phyloP scores from a whole-genome alignment of 768 basidiomycete genomes.

The Paxillus ammoniavirescens region DNA sequence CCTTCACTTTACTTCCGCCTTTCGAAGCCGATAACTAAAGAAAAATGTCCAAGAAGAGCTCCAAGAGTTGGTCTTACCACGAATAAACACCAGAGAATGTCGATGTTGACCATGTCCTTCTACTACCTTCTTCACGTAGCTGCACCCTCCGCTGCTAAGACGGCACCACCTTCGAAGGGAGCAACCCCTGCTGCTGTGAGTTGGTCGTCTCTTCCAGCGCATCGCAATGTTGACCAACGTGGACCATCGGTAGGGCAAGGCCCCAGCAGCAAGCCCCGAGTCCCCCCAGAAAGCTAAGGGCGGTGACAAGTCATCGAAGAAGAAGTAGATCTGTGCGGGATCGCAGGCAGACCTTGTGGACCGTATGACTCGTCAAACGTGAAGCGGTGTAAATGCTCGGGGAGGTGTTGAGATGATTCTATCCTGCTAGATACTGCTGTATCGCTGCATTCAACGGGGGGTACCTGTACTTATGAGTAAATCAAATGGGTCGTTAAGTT shows the following conservation, averaged over 20 bases:
- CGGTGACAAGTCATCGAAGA: slow-evolving; percentile 27
- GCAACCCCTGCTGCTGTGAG: slow-evolving; percentile 17
- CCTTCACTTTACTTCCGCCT: not conserved
- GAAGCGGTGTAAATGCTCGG: not conserved
- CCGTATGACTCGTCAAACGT: slow-evolving; percentile 3
- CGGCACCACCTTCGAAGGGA: slow-evolving; percentile 20
- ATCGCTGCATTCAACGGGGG: not conserved
- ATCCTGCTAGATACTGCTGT: not conserved
- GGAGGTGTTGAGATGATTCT: not conserved
- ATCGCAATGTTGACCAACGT: not conserved
- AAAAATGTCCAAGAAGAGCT: slow-evolving; percentile 23
- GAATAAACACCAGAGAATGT: not conserved
- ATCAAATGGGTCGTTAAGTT: not conserved
- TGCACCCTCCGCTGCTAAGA: slow-evolving; percentile 15
- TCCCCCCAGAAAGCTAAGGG: slow-evolving; percentile 28
- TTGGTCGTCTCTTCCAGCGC: not conserved
- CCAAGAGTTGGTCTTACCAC: slow-evolving; percentile 26
- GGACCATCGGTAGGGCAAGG: slow-evolving; percentile 19
- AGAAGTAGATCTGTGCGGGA: slow-evolving; percentile 21
- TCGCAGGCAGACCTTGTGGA: not conserved
- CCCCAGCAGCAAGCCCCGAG: slow-evolving; percentile 17
- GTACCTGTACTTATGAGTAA: not conserved
- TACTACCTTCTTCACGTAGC: slow-evolving; percentile 5
- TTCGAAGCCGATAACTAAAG: slow-evolving; percentile 4
- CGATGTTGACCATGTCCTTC: slow-evolving; percentile 15